These are phyloP conservation scores for Leptographium procerum DNA, from an alignment of 2,329 filamentous ascomycete genomes.

Conservation along the genomic window DNA sequence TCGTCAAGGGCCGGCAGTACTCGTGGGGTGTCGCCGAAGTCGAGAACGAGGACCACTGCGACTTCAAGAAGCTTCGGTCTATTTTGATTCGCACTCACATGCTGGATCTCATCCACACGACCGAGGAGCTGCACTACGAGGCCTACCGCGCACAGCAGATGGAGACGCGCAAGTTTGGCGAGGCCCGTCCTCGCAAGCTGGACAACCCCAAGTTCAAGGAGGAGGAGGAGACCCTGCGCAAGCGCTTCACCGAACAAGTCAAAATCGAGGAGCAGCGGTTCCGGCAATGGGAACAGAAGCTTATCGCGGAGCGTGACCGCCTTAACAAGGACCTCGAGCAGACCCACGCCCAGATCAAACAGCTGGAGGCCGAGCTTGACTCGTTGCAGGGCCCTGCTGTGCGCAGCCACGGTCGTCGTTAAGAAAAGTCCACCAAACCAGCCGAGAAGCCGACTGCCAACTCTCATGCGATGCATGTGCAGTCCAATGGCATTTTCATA, in stretches of 20 bases:
- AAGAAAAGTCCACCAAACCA: conserved; percentile 22
- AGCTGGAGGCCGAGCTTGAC: conserved; percentile 86
- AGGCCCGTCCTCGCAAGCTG: conserved; percentile 91
- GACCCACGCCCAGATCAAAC: conserved; percentile 90
- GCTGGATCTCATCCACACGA: conserved; percentile 99
- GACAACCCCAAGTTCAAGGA: conserved; percentile 99
- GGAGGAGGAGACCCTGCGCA: conserved; percentile 94
- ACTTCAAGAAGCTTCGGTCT: conserved; percentile 99
- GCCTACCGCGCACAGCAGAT: conserved; percentile 98
- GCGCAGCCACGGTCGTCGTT: conserved; percentile 87
- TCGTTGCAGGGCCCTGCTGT: conserved; percentile 81
- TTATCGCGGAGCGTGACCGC: conserved; percentile 95
- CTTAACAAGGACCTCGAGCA: conserved; percentile 99
- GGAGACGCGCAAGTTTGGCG: conserved; percentile 99
- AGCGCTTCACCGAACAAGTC: conserved; percentile 99
- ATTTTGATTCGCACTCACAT: conserved; percentile 99
- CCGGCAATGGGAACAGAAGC: conserved; percentile 99
- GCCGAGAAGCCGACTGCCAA: not conserved
- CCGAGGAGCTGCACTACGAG: conserved; percentile 98
- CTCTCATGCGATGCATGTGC: not conserved
- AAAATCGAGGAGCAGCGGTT: conserved; percentile 99
- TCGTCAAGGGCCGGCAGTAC: conserved; percentile 98
- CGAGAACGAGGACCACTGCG: conserved; percentile 99
- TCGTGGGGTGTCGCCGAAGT: conserved; percentile 99
- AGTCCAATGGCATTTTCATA: not conserved